Percentiles rank a stretch among this genome's conserved stretches.
These are phyloP conservation scores for Cordyceps javanica DNA, from an alignment of 2,329 filamentous ascomycete genomes.

Conservation along the genomic window DNA sequence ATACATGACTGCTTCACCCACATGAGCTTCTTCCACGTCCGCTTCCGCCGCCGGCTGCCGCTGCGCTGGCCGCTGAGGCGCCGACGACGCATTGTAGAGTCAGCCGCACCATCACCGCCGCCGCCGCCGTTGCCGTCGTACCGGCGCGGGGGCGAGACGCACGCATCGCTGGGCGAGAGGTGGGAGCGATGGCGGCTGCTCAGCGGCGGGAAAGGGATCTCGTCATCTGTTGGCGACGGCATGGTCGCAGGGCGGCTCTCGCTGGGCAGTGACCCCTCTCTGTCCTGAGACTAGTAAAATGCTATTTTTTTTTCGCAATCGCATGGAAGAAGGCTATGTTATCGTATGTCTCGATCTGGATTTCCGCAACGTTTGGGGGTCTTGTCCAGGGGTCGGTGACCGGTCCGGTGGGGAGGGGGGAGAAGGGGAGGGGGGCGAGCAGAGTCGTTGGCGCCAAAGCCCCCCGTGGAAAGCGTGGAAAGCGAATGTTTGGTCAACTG, in stretches of 20 bases:
- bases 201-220: conserved; percentile 30
- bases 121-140: conserved; percentile 27
- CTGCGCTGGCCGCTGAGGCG: conserved; percentile 50
- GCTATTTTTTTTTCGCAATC: background rate
- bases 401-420: too few relatives aligned
- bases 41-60: conserved; percentile 61
- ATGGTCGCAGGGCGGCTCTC: conserved; percentile 18
- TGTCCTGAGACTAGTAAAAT: too few relatives aligned
- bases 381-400: background rate
- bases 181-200: conserved; percentile 46
- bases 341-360: background rate
- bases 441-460: too few relatives aligned
- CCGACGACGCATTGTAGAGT: conserved; percentile 31
- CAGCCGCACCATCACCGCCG: conserved; percentile 29
- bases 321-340: background rate
- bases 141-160: conserved; percentile 58
- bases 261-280: background rate
- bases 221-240: conserved; percentile 34
- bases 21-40: conserved; percentile 87
- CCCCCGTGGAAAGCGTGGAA: too few relatives aligned
- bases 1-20: conserved; percentile 96
- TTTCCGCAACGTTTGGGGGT: background rate
- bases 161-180: conserved; percentile 80
- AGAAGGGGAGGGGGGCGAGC: background rate
- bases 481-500: too few relatives aligned